Evolutionary conservation across 139 green algal species (phyloP).

Genomic region (Volvox reticuliferus): DNA sequence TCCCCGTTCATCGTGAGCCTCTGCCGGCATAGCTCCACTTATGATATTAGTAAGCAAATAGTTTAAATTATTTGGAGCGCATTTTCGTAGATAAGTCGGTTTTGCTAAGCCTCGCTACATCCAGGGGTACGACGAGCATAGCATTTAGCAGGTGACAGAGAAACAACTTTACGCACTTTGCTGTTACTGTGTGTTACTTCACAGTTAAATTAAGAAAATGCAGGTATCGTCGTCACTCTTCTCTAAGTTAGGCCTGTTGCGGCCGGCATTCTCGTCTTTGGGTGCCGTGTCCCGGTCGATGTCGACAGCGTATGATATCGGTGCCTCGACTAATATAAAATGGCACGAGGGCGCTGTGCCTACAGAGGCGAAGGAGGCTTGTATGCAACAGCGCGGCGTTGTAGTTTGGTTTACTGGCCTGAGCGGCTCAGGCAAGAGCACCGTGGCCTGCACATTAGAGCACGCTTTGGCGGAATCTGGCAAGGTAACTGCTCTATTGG

Average conservation of each 20-base stretch:
- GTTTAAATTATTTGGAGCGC: too few relatives aligned
- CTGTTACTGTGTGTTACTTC: background rate
- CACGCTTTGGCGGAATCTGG: constrained; percentile 73
- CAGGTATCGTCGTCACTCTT: constrained; percentile 17
- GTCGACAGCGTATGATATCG: constrained; percentile 81
- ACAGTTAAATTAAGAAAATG: background rate
- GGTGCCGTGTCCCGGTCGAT: background rate
- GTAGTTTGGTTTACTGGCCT: constrained; percentile 95
- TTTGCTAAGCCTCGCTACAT: background rate
- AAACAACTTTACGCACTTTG: background rate
- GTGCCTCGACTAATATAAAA: constrained; percentile 91
- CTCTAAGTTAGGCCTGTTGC: constrained; percentile 10
- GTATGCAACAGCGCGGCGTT: constrained; percentile 87
- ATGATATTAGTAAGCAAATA: too few relatives aligned
- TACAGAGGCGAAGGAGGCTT: constrained; percentile 77
- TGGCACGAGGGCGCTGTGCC: constrained; percentile 89
- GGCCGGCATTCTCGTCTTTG: background rate
- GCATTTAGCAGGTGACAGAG: background rate
- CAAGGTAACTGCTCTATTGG: constrained; percentile 85
- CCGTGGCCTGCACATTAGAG: constrained; percentile 76
- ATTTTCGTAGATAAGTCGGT: background rate
- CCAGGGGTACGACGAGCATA: background rate
- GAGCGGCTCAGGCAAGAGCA: constrained; percentile 89
- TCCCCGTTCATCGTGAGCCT: too few relatives aligned
- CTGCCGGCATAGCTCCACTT: too few relatives aligned